Evolutionary conservation across 768 basidiomycete genomes (phyloP), one percentile per base, ranked within the genome.

Genomic region (Antrodiella citrinella): DNA sequence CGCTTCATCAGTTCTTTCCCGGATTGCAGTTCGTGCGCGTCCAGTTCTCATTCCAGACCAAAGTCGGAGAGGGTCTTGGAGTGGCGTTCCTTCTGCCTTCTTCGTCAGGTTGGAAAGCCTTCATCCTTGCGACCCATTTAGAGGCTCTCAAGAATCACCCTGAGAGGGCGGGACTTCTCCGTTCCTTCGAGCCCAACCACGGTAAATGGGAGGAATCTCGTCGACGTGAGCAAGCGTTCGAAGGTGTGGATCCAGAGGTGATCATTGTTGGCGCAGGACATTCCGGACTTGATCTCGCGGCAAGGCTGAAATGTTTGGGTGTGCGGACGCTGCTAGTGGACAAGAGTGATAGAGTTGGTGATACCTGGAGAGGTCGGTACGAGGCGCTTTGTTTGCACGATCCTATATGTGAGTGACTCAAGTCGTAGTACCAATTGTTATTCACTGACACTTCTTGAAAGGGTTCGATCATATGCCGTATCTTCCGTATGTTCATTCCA

Each of bases 21-120:
- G 81, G 78, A 54, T 51, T 86, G 3, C 71, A 69, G 0, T 86
- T 82, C 76, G 62, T 86, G 39, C 73, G 75, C 22, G 64, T 73
- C 25, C 62, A 76, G 49, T 82, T 87, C 59, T 71, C 65, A 3
- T 86, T 85, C 55, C 73, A 75, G 45, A 77, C 75, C 4, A 44
- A 44, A 3, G 62, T 73, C 1, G 84, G 79, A 0, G 57, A 68
- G 4, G 77, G 73, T 1, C 72, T 71, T 1, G 82, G 80, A 3
- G 63, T 86, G 26, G 70, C 70, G 9, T 72, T 80, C 26, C 69
- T 86, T 20, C 68, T 85, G 0, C 82, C 78, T 0, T 66, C 69
- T 4, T 57, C 67, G 3, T 55, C 56, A 4, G 61, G 61, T 11
- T 86, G 84, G 86, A 79, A 73, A 58, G 81, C 81, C 0, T 75